phyloP scores from a whole-genome alignment of 257 asterid genomes.

The Solanum bulbocastanum region DNA sequence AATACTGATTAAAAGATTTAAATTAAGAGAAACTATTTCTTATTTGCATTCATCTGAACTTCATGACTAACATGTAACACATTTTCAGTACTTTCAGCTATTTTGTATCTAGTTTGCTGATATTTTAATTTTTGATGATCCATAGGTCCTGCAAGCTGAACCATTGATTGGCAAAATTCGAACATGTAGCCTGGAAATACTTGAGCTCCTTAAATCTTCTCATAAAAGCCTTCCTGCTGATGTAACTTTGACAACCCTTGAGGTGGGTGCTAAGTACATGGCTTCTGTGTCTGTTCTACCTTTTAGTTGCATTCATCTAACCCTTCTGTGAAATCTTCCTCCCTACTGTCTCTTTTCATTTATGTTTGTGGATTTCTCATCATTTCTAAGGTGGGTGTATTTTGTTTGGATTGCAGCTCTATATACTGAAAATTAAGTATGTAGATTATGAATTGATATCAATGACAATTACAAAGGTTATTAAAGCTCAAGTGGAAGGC shows the following conservation, averaged over 20 bases:
- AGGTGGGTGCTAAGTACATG: slow-evolving; percentile 38
- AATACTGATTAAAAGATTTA: background rate
- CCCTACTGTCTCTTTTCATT: background rate
- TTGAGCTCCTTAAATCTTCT: slow-evolving; percentile 56
- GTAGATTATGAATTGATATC: slow-evolving; percentile 32
- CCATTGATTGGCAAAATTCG: slow-evolving; percentile 36
- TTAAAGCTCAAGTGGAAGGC: slow-evolving; percentile 54
- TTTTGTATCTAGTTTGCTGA: slow-evolving; percentile 1
- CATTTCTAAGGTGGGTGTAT: slow-evolving; percentile 1
- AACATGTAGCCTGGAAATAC: slow-evolving; percentile 46
- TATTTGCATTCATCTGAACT: background rate
- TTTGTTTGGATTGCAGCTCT: slow-evolving; percentile 28
- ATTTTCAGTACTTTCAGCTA: background rate
- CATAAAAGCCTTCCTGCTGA: slow-evolving; percentile 37
- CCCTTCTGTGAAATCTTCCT: background rate
- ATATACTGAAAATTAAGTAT: slow-evolving; percentile 47
- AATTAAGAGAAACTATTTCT: background rate
- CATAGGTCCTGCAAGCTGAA: slow-evolving; percentile 70
- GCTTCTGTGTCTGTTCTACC: background rate
- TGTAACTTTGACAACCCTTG: slow-evolving; percentile 45
- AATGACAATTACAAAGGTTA: slow-evolving; percentile 35
- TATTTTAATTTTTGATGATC: slow-evolving; percentile 20
- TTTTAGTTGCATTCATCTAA: background rate
- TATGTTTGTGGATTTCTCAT: background rate
- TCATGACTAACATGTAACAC: background rate